Evolutionary conservation across 2,329 filamentous ascomycete genomes (phyloP).

Genomic region (Davidsoniella virescens): DNA sequence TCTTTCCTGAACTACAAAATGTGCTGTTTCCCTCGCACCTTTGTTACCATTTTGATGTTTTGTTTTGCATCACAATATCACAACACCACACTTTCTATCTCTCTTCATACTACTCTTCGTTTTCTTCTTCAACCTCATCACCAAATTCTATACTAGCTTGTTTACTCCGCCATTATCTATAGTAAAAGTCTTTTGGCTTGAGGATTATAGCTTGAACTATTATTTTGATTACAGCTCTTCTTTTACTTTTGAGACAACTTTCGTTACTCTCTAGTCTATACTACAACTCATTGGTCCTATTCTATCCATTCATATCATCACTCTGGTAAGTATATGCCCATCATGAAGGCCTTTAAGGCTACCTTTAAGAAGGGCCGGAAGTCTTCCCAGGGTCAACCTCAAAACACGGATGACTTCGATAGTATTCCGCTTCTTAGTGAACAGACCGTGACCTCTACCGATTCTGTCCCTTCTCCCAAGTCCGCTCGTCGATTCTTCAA

Average conservation of each 20-base stretch:
- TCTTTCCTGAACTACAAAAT: slow-evolving; percentile 1
- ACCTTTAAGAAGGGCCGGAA: slow-evolving; percentile 13
- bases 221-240: not conserved
- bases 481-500: not conserved
- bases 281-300: too few relatives aligned
- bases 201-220: not conserved
- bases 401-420: slow-evolving; percentile 2
- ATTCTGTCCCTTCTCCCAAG: not conserved
- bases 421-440: slow-evolving; percentile 6
- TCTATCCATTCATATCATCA: too few relatives aligned
- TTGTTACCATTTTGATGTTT: not conserved
- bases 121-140: not conserved
- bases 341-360: slow-evolving; percentile 12
- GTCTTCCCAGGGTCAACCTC: not conserved
- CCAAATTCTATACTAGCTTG: too few relatives aligned
- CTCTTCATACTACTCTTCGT: too few relatives aligned
- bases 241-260: not conserved
- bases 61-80: not conserved
- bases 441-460: not conserved
- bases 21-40: not conserved
- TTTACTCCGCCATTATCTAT: too few relatives aligned
- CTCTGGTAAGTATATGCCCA: not conserved
- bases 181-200: not conserved
- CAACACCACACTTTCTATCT: too few relatives aligned
- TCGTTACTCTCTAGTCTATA: too few relatives aligned